Evolutionary conservation across 805 yeast species (phyloP), one percentile per base, ranked within the genome.

Genomic region (Grigorovia yakushimaensis): DNA sequence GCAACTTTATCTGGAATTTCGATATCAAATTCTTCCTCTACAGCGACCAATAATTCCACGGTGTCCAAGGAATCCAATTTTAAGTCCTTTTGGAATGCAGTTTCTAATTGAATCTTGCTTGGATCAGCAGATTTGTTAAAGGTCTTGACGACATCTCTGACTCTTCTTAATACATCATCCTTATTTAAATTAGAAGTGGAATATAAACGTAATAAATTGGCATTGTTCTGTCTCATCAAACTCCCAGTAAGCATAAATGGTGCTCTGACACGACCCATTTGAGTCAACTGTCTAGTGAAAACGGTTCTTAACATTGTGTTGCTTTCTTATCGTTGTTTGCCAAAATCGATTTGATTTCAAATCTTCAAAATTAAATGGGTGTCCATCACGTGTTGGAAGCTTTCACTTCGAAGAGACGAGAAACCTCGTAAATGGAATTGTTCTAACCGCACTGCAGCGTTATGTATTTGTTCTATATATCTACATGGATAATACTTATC

Each of bases 11-110:
- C 96, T 36, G 94, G 88, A 62, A 86, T 79, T 65, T 83, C 85
- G 62, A 87, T 77, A 60, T 86, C 88, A 55, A 82, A 82, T 66
- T 82, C 89, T 74, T 89, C 96, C 74, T 91, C 98, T 61, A 91
- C 82, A 49, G 96, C 96, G 68, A 93, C 95, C 59, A 93, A 77
- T 47, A 93, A 89, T 73, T 91, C 98, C 52, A 91, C 96, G 53
- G 93, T 84, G 63, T 91, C 98, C 56, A 91, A 76, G 9, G 96
- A 86, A 69, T 91, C 98, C 64, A 77, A 67, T 17, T 77, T 78
- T 61, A 76, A 69, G 58, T 76, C 81, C 56, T 73, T 76, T 52
- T 74, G 72, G 65, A 75, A 77, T 45, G 72, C 65, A 37, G 81
- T 71, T 41, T 70, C 74, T 15, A 52, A 45, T 21, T 58, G 51